Evolutionary conservation across 306 rosid species (phyloP), one percentile per base, ranked within the genome.

Genomic region (Mucuna pruriens): DNA sequence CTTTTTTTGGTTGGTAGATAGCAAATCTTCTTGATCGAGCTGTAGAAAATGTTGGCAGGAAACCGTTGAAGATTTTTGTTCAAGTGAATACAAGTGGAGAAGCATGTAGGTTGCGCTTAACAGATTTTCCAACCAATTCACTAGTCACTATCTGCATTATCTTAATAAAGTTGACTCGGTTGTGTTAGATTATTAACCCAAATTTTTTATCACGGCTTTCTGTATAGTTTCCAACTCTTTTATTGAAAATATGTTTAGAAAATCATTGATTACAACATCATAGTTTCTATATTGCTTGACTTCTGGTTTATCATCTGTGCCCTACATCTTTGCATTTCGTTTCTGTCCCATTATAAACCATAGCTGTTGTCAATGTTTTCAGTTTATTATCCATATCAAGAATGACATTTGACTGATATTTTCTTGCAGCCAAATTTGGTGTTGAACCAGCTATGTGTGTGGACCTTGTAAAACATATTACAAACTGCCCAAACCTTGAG

Each of bases 71-170:
- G 86, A 92, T 95, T 69, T 84, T 91, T 77, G 88, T 93, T 78
- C 94, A 95, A 87, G 98, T 95, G 78, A 95, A 93, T 88, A 95
- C 99, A n/a, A 93, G 99, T 71, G 99, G 99, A 74, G 99, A 95
- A 89, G 84, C 83, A 71, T 86, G 99, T 95, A 86, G 80, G 94
- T 83, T 79, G 45, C 57, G 5, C 17, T 76, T 46, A 72, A 65
- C 25, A 20, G 48, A 68, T 69, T 75, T 66, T 19, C 31, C 31
- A 38, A 54, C 31, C 58, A 71, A 71, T 82, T 34, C 22, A 5
- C 39, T 29, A 26, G 6, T 61, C 40, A 22, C 11, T 19, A 15
- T 26, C 22, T 73, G 39, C 75, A 22, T 12, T 11, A 45, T 46
- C 46, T 67, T 72, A 44, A 73, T 74, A 54, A 84, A 67, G 38